Evolutionary conservation across 257 asterid species (phyloP).

Genomic region (Cordia subcordata): DNA sequence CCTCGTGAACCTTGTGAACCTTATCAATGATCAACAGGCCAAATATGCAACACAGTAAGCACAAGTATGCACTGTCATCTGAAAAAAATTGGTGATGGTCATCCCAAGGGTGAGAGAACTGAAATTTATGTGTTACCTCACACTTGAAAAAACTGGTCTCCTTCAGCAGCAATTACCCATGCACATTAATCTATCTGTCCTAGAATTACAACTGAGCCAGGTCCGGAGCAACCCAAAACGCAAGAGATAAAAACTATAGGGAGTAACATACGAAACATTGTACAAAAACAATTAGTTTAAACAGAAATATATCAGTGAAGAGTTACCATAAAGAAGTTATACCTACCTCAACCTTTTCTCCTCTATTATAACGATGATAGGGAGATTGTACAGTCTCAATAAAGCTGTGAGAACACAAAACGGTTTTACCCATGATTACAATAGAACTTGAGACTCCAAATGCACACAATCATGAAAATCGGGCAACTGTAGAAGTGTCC

Average conservation of each 20-base stretch:
- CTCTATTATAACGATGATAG: constrained; percentile 4
- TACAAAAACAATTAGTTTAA: neutral
- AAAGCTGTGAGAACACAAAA: constrained; percentile 1
- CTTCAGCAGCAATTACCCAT: constrained; percentile 1
- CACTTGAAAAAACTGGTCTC: neutral
- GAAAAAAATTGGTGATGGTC: neutral
- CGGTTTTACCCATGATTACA: constrained; percentile 48
- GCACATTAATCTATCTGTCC: neutral
- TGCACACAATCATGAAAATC: constrained; percentile 47
- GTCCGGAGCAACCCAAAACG: neutral
- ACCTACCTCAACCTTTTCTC: constrained; percentile 1
- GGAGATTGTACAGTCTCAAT: constrained; percentile 4
- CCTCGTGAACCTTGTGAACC: neutral
- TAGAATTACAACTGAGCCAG: neutral
- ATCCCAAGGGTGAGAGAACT: neutral
- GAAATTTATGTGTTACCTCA: constrained; percentile 1
- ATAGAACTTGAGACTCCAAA: constrained; percentile 45
- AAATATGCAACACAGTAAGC: neutral
- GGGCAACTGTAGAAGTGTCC: constrained; percentile 43
- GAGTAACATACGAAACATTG: neutral
- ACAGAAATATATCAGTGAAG: neutral
- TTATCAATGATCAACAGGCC: too few relatives aligned
- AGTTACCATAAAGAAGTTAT: neutral
- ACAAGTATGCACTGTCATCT: neutral
- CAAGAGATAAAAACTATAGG: constrained; percentile 1